phyloP scores from a whole-genome alignment of 345 rosid genomes.

The Isatis tinctoria region DNA sequence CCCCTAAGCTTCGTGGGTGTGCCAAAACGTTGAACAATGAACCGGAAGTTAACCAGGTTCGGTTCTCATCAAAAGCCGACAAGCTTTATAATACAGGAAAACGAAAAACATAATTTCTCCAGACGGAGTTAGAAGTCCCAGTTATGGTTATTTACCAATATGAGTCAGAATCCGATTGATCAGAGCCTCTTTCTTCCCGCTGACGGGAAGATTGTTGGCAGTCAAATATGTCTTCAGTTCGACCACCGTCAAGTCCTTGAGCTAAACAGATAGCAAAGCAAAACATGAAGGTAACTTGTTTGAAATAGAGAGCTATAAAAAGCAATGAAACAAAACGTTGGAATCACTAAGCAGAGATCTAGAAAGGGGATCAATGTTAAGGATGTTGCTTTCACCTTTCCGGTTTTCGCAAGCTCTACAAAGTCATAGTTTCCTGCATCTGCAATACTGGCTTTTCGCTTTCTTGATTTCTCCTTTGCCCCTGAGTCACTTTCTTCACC shows the following conservation, averaged over 20 bases:
- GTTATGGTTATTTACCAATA: conserved; percentile 49
- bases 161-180: conserved; percentile 66
- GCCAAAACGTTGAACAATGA: conserved; percentile 6
- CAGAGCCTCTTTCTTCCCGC: conserved; percentile 81
- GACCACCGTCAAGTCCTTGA: conserved; percentile 71
- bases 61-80: not conserved
- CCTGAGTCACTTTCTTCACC: conserved; percentile 46
- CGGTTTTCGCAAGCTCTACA: conserved; percentile 70
- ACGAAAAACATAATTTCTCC: not conserved
- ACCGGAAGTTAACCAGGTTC: not conserved
- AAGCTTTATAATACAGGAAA: not conserved
- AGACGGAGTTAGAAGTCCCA: not conserved
- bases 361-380: not conserved
- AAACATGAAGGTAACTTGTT: not conserved
- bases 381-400: conserved; percentile 52
- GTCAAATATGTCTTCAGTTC: conserved; percentile 69
- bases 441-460: conserved; percentile 57
- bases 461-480: conserved; percentile 50
- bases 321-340: not conserved
- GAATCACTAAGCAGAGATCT: not conserved
- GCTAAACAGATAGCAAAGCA: conserved; percentile 41
- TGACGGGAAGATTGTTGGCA: conserved; percentile 51
- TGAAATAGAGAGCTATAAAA: not conserved
- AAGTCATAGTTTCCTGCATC: conserved; percentile 60
- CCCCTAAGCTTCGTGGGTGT: not conserved